Evolutionary conservation across 768 basidiomycete genomes (phyloP).

Genomic region (Pleurotus pulmonarius): DNA sequence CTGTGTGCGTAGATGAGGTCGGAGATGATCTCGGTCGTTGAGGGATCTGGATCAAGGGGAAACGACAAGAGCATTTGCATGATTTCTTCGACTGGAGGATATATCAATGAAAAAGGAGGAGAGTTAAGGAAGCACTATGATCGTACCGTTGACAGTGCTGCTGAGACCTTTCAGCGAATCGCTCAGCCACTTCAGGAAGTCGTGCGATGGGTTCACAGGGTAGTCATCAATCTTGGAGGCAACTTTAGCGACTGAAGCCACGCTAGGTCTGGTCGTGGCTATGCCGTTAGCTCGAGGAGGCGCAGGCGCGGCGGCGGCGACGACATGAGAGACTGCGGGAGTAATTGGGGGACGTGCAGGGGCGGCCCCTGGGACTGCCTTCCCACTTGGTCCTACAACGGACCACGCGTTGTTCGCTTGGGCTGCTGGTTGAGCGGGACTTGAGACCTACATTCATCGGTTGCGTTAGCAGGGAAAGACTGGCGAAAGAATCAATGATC

Average conservation of each 20-base stretch:
- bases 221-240: constrained; percentile 55
- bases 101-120: not conserved
- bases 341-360: constrained; percentile 31
- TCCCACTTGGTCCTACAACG: constrained; percentile 80
- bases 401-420: constrained; percentile 63
- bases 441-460: constrained; percentile 9
- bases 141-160: constrained; percentile 65
- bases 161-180: constrained; percentile 80
- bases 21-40: constrained; percentile 87
- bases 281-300: constrained; percentile 38
- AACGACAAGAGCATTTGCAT: constrained; percentile 93
- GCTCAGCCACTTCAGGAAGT: constrained; percentile 90
- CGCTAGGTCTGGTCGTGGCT: constrained; percentile 28
- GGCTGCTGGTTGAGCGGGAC: constrained; percentile 18
- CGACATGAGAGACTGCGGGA: constrained; percentile 22
- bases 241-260: constrained; percentile 25
- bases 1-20: constrained; percentile 94
- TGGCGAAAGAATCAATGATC: constrained; percentile 5
- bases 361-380: constrained; percentile 34
- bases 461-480: not conserved
- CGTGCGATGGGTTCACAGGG: constrained; percentile 70
- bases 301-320: constrained; percentile 22
- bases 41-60: constrained; percentile 82
- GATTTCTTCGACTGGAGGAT: constrained; percentile 85
- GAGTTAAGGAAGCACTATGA: not conserved